Conservation (phyloP, 2,329 filamentous ascomycete genomes). For the Thelonectria discophora region DNA sequence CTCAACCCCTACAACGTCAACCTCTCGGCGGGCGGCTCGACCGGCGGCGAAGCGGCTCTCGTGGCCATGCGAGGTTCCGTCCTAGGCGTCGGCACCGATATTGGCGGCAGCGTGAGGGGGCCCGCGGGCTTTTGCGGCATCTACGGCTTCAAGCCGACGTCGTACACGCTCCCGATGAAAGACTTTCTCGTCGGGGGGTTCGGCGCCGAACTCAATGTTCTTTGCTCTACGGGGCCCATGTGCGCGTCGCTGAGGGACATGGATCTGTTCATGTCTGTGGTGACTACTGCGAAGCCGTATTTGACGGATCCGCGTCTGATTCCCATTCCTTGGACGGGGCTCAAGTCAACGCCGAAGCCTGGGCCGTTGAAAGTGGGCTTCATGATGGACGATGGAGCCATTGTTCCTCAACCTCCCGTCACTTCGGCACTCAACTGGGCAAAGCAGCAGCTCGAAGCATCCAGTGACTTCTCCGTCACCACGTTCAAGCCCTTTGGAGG, state of each 20-base stretch:
- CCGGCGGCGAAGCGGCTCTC: constrained; percentile 61
- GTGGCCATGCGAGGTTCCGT: constrained; percentile 50
- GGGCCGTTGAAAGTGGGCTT: constrained; percentile 51
- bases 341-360: not conserved
- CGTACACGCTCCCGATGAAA: constrained; percentile 38
- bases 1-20: constrained; percentile 56
- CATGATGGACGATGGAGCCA: constrained; percentile 49
- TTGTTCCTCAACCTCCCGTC: constrained; percentile 51
- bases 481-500: constrained; percentile 23
- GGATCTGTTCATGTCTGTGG: constrained; percentile 45
- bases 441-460: not conserved
- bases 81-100: constrained; percentile 50
- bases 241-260: constrained; percentile 45
- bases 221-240: constrained; percentile 48
- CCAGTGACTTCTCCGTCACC: constrained; percentile 16
- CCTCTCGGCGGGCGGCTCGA: constrained; percentile 69
- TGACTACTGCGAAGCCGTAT: constrained; percentile 41
- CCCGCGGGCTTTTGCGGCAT: constrained; percentile 44
- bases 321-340: constrained; percentile 45
- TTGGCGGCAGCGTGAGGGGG: constrained; percentile 47
- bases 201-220: constrained; percentile 45
- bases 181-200: constrained; percentile 38
- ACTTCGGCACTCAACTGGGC: constrained; percentile 49
- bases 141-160: constrained; percentile 34
- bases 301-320: constrained; percentile 44